Evolutionary conservation across 495 filamentous ascomycete species (phyloP).

Genomic region (Aspergillus sparsus): DNA sequence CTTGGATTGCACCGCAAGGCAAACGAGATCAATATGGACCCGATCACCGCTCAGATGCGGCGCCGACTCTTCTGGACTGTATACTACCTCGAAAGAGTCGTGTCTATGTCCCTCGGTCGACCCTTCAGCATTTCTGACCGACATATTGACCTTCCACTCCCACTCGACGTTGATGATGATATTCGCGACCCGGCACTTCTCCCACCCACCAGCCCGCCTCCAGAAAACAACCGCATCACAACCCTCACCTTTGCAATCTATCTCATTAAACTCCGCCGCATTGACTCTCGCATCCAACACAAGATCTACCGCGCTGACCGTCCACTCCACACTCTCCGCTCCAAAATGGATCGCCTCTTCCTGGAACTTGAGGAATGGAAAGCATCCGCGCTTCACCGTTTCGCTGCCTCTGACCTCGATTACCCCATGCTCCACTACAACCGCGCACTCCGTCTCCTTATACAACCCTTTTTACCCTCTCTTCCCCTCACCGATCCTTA

Average conservation of each 20-base stretch:
- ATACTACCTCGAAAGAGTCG: conserved; percentile 53
- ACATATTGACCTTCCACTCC: conserved; percentile 54
- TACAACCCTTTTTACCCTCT: conserved; percentile 54
- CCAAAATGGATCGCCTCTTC: conserved; percentile 52
- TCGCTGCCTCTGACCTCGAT: conserved; percentile 45
- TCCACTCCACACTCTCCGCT: conserved; percentile 45
- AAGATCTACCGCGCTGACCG: conserved; percentile 57
- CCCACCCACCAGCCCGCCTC: conserved; percentile 31
- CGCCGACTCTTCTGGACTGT: conserved; percentile 56
- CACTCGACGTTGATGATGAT: conserved; percentile 51
- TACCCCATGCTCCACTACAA: conserved; percentile 56
- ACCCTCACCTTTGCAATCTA: conserved; percentile 52
- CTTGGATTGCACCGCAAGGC: conserved; percentile 53
- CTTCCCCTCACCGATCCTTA: conserved; percentile 52
- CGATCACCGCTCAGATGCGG: conserved; percentile 50
- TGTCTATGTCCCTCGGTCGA: conserved; percentile 53
- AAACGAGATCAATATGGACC: conserved; percentile 48
- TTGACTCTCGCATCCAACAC: conserved; percentile 56
- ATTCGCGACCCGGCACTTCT: conserved; percentile 45
- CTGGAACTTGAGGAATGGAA: conserved; percentile 56
- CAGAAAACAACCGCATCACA: conserved; percentile 38
- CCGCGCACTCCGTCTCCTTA: conserved; percentile 51
- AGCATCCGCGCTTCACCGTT: conserved; percentile 41
- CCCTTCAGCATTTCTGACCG: conserved; percentile 55
- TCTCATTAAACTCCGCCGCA: conserved; percentile 50